Evolutionary conservation across 495 filamentous ascomycete species (phyloP), one percentile per base, ranked within the genome.

Genomic region (Geoglossum glabrum): DNA sequence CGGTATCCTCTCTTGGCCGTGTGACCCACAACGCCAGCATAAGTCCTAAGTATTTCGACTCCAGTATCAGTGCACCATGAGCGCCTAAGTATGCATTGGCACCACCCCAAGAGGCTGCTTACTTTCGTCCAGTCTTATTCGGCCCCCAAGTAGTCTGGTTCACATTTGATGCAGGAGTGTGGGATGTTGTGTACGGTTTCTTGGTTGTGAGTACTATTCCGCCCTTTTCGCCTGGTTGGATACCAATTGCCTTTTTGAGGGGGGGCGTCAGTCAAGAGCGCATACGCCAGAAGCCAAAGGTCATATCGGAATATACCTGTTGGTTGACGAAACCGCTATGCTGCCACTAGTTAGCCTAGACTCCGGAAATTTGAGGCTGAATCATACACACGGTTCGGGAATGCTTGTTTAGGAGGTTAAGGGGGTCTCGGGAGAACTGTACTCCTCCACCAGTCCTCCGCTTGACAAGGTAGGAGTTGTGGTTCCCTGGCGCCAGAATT

Each of bases 371-470:
- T 31, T 36, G n/a, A 8, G 7, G 25, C 50, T 36, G 9, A 30
- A 19, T 38, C 25, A 46, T 59, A 51, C 72, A 61, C 76, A 92
- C 88, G 84, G 94, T 98, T 76, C 86, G 86, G 54, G 78, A 81
- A 72, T 95, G 83, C 71, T 84, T 75, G 81, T 96, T 97, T 65
- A 73, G 74, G 66, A 96, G 70, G 76, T 97, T 98, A 62, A 95
- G 72, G 62, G 87, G 85, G 68, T 98, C 93, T 54, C 83, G 84
- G 61, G 92, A 97, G 79, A 98, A 90, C 72, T 83, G 85, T 63
- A 82, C 74, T 66, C 84, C 83, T 64, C 85, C 86, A 61, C 74
- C 76, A 59, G 70, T 67, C 70, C 81, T 87, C 71, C 88, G 81
- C 82, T 95, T 93, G 64, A 90, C 86, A 70, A 96, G 81, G 78